A percentile compares a stretch with the other conserved stretches of the same genome.
Conservation (phyloP, 176 grass and related monocot species). For the Carex myosuroides region DNA sequence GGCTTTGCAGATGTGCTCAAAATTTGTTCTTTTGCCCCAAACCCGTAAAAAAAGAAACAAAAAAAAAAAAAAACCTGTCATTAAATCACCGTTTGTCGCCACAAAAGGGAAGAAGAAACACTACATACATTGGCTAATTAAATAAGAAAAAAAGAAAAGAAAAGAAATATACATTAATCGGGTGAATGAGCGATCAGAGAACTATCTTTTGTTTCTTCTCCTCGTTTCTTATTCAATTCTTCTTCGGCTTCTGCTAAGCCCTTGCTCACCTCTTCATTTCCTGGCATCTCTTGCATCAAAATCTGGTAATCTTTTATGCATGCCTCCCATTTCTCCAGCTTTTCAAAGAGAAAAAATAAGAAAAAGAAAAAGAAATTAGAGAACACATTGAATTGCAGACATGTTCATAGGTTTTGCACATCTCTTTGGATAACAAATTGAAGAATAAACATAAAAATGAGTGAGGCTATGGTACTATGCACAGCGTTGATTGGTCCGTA, state of each 20-base stretch:
- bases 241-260: constrained; percentile 54
- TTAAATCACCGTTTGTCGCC: neutral
- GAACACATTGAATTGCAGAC: neutral
- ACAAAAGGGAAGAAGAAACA: constrained; percentile 12
- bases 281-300: constrained; percentile 67
- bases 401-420: neutral
- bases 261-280: constrained; percentile 71
- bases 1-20: constrained; percentile 19
- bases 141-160: constrained; percentile 11
- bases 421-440: neutral
- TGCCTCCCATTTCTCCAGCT: constrained; percentile 95
- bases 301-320: constrained; percentile 75
- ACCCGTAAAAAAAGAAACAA: neutral
- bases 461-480: too few relatives aligned
- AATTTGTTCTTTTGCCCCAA: constrained; percentile 24
- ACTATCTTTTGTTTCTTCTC: constrained; percentile 12
- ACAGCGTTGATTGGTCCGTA: too few relatives aligned
- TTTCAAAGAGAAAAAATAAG: neutral
- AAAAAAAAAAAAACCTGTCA: constrained; percentile 11
- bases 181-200: constrained; percentile 14
- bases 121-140: constrained; percentile 10
- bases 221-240: constrained; percentile 44
- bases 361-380: neutral
- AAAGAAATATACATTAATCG: constrained; percentile 25
- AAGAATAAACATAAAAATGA: neutral